Evolutionary conservation across 148 eudicot genomes (phyloP), one percentile per base, ranked within the genome.

Genomic region (Cornus kousa): DNA sequence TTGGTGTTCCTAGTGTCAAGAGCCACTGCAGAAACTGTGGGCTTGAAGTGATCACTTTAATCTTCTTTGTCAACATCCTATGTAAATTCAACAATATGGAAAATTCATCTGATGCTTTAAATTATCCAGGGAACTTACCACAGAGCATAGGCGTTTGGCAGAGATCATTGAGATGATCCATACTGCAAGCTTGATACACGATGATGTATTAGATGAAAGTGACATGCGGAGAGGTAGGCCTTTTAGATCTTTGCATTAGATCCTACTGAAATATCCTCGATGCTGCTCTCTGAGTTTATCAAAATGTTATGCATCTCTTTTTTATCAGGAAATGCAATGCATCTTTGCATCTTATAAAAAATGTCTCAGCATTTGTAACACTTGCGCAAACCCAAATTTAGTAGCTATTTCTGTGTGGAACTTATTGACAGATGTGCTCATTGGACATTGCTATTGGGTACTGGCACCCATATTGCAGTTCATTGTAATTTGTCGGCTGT

Each of bases 111-210:
- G 35, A 31, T 72, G 57, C 23, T 84, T 82, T 40, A 5, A 68
- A 53, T 71, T 82, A 65, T 62, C 80, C 90, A 95, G 98, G 92
- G 97, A 95, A 79, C 93, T 93, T 74, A 91, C 97, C 2, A 84
- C 39, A 77, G 89, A 92, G 83, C 98, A 94, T 81, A 89, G 93
- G 80, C 91, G 95, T 71, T 85, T 93, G 82, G 95, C 93, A 64
- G 97, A 93, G 88, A 93, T 93, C 85, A 93, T 91, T 71, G 97
- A 93, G 73, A 93, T 93, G 97, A 93, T 93, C 69, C 98, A 95
- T 77, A 95, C 97, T 17, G 98, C 98, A 78, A 95, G 98, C 84
- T 81, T 95, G 80, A 92, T 92, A 74, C 96, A 92, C 64, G 96
- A 92, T 78, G 96, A 92, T 83, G 92, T 92, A 39, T 80, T 92